These are phyloP conservation scores for Aspergillus piperis DNA, from an alignment of 2,329 filamentous ascomycete species.

Conservation along the genomic window DNA sequence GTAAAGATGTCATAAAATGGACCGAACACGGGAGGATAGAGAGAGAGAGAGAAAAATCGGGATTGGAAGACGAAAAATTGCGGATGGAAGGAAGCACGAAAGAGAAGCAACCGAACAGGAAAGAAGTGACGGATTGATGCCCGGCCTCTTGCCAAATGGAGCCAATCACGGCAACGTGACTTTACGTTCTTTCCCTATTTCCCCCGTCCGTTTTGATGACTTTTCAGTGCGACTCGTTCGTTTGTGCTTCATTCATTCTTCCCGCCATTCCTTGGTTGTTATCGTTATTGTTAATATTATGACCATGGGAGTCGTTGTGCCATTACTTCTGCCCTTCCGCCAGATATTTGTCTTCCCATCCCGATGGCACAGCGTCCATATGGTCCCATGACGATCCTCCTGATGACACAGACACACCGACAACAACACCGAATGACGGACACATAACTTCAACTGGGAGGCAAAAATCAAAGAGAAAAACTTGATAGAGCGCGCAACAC, in stretches of 20 bases:
- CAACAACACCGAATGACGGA: not conserved
- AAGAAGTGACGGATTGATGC: not conserved
- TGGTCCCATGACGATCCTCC: constrained; percentile 4
- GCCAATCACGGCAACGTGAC: constrained; percentile 9
- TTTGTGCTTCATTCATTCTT: not conserved
- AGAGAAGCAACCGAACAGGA: not conserved
- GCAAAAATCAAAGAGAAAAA: not conserved
- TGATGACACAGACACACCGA: not conserved
- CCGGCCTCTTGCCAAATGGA: not conserved
- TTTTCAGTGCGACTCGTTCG: not conserved
- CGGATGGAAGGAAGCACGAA: not conserved
- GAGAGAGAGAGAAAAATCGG: not conserved
- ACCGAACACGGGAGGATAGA: not conserved
- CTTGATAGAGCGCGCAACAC: not conserved
- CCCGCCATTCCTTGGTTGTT: too few species aligned
- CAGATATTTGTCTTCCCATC: not conserved
- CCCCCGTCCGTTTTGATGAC: too few species aligned
- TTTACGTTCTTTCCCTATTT: not conserved
- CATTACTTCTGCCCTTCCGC: not conserved
- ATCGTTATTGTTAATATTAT: not conserved
- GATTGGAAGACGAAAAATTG: not conserved
- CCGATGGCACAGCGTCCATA: not conserved
- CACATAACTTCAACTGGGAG: not conserved
- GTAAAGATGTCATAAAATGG: not conserved
- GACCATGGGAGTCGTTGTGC: not conserved